Conservation (phyloP, 2,329 filamentous ascomycete species). For the Spiromastix sp. region DNA sequence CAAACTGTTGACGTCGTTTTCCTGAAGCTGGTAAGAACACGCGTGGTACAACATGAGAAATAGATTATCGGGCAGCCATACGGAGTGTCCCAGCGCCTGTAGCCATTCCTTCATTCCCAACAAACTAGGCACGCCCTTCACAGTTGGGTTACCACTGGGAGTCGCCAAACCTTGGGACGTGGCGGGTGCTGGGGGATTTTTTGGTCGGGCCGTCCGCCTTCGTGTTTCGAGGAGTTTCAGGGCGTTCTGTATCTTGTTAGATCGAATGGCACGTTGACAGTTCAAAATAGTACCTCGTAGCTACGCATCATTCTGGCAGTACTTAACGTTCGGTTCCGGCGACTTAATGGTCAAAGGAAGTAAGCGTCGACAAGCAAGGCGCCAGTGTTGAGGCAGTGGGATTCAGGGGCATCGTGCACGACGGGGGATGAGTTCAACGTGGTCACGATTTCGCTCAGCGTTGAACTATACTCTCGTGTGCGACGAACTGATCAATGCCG, state of each 20-base stretch:
- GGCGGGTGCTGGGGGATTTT: background rate
- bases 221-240: conserved; percentile 2
- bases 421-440: too few relatives aligned
- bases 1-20: conserved; percentile 44
- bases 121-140: conserved; percentile 20
- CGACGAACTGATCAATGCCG: too few relatives aligned
- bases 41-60: background rate
- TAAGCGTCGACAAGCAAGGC: too few relatives aligned
- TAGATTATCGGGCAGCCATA: conserved; percentile 8
- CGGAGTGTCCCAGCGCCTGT: conserved; percentile 19
- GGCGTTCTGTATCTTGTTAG: conserved; percentile 2
- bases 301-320: background rate
- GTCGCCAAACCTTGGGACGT: background rate
- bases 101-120: conserved; percentile 25
- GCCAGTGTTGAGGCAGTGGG: too few relatives aligned
- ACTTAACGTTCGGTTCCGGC: too few relatives aligned
- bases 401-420: too few relatives aligned
- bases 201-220: background rate
- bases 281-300: background rate
- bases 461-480: too few relatives aligned
- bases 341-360: too few relatives aligned
- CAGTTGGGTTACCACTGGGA: conserved; percentile 6
- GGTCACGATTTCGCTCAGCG: too few relatives aligned
- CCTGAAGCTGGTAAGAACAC: conserved; percentile 12
- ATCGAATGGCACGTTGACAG: background rate